Conservation (phyloP, 495 filamentous ascomycete genomes). For the Lindgomyces ingoldianus region DNA sequence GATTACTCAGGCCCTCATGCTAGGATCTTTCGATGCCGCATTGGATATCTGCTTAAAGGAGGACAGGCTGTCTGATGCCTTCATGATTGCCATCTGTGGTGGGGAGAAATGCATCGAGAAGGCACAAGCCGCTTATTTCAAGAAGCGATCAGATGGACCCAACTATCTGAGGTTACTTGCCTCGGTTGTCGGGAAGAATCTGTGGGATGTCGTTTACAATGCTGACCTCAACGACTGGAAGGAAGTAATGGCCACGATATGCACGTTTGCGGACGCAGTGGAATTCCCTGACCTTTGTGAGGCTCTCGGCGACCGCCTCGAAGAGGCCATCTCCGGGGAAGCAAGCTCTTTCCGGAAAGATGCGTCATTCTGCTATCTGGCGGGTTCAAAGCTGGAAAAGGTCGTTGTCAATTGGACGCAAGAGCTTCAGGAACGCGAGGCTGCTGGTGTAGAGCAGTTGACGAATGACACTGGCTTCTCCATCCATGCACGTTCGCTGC, state of each 20-base stretch:
- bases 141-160: slow-evolving; percentile 73
- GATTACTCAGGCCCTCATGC: slow-evolving; percentile 83
- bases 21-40: slow-evolving; percentile 89
- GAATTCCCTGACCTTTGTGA: slow-evolving; percentile 98
- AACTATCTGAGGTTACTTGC: slow-evolving; percentile 91
- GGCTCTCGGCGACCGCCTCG: slow-evolving; percentile 86
- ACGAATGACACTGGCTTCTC: slow-evolving; percentile 80
- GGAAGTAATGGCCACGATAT: slow-evolving; percentile 91
- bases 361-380: slow-evolving; percentile 92
- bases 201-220: slow-evolving; percentile 98
- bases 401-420: slow-evolving; percentile 91
- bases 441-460: slow-evolving; percentile 66
- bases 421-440: slow-evolving; percentile 80
- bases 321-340: slow-evolving; percentile 62
- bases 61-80: slow-evolving; percentile 88
- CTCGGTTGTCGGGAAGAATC: slow-evolving; percentile 91
- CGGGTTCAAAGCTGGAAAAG: slow-evolving; percentile 95
- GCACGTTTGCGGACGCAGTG: slow-evolving; percentile 85
- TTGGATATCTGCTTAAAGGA: slow-evolving; percentile 85
- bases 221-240: slow-evolving; percentile 92
- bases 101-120: slow-evolving; percentile 92
- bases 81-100: slow-evolving; percentile 97
- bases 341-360: slow-evolving; percentile 67
- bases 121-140: slow-evolving; percentile 88
- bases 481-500: slow-evolving; percentile 83